Percentiles rank a stretch among this genome's conserved stretches.
phyloP scores from a whole-genome alignment of 257 asterid species.

The Agastache rugosa region DNA sequence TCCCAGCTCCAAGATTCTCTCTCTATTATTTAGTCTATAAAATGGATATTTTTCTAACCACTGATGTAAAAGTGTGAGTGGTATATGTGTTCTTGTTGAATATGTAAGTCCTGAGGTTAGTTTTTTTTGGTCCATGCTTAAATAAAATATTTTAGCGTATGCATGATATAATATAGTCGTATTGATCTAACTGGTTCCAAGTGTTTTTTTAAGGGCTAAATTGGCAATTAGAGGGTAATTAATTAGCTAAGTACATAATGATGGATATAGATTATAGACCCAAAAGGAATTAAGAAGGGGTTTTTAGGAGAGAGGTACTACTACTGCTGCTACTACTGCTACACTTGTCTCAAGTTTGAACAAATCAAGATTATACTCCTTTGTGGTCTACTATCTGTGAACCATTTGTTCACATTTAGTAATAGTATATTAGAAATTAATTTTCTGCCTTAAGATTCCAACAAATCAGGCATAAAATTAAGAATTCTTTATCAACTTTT shows the following conservation, averaged over 20 bases:
- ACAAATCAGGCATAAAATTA: slow-evolving; percentile 20
- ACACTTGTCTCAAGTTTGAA: slow-evolving; percentile 33
- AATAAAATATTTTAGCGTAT: background rate
- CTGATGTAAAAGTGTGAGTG: background rate
- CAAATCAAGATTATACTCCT: slow-evolving; percentile 45
- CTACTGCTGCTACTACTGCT: too few relatives aligned
- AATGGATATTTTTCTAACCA: slow-evolving; percentile 43
- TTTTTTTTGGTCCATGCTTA: slow-evolving; percentile 1
- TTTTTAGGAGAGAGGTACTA: slow-evolving; percentile 16
- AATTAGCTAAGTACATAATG: slow-evolving; percentile 23
- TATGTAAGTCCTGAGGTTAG: background rate
- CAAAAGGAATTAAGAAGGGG: slow-evolving; percentile 19
- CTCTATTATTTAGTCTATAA: slow-evolving; percentile 46
- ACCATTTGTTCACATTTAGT: slow-evolving; percentile 24
- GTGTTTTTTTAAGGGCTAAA: slow-evolving; percentile 7
- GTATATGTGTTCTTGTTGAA: background rate
- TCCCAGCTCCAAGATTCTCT: slow-evolving; percentile 61
- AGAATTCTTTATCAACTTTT: slow-evolving; percentile 19
- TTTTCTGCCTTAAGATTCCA: slow-evolving; percentile 31
- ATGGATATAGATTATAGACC: slow-evolving; percentile 12
- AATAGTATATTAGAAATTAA: background rate
- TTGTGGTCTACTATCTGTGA: slow-evolving; percentile 13
- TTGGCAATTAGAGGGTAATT: slow-evolving; percentile 3
- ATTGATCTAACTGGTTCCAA: too few relatives aligned
- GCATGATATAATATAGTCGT: too few relatives aligned